Base-by-base conservation (phyloP, 345 rosid species). In the Arabis alpina region DNA sequence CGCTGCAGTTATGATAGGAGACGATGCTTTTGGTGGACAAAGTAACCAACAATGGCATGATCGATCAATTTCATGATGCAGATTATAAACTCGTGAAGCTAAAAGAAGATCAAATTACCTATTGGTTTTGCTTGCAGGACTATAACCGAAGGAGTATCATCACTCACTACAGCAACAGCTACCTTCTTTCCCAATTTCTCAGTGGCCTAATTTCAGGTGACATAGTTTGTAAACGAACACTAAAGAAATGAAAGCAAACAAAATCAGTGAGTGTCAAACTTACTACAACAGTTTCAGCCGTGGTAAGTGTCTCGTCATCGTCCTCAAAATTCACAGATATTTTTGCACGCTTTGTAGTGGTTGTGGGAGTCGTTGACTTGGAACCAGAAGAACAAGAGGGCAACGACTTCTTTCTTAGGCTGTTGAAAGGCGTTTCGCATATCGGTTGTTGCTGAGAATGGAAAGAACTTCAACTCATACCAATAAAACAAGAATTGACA, bases 281-380 rank as follows among this genome's bases (percentile, higher is more conserved):
- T 77, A 86, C 89, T 45, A 51, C 39, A 71, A 25, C 43, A 62
- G 74, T 75, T 73, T 64, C 47, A 11, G 43, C n/a, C n/a, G n/a
- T n/a, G n/a, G n/a, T n/a, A n/a, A n/a, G n/a, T n/a, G n/a, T n/a
- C n/a, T n/a, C n/a, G n/a, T n/a, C n/a, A n/a, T n/a, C n/a, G n/a
- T n/a, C n/a, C n/a, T n/a, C n/a, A n/a, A n/a, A 16, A 19, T 34
- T 53, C 69, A 45, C 50, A 36, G 45, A 24, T 57, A 57, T 77
- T 66, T 56, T 68, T 4, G 71, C 36, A 44, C 58, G 52, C 48
- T 55, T 66, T 11, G 73, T 49, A 54, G 16, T 71, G 44, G 16
- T 64, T 44, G 67, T 49, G 68, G 74, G 64, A 24, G 73, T 70
- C 47, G 77, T 45, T 13, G 3, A 44, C 54, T 39, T 25, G 58